Evolutionary conservation across 2,329 filamentous ascomycete genomes (phyloP).

Genomic region (Colletotrichum orbiculare): DNA sequence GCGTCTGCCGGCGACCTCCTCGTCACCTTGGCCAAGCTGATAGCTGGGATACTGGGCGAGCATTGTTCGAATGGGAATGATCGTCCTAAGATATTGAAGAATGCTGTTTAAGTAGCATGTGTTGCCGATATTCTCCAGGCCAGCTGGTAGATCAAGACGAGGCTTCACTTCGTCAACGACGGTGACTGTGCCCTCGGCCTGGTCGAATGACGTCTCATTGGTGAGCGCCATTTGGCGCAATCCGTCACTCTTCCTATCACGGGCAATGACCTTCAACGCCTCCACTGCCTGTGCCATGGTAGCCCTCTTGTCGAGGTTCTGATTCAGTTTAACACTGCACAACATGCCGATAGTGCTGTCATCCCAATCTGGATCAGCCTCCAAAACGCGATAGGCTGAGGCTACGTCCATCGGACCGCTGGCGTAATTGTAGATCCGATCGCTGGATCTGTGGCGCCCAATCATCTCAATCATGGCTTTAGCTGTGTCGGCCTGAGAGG

Average conservation of each 20-base stretch:
- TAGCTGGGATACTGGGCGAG: conserved; percentile 80
- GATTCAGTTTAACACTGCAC: conserved; percentile 32
- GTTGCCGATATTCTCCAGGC: conserved; percentile 93
- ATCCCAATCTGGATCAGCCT: conserved; percentile 20
- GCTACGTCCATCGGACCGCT: conserved; percentile 28
- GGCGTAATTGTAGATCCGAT: conserved; percentile 21
- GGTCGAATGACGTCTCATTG: no score
- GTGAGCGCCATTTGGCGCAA: neutral
- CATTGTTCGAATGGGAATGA: conserved; percentile 83
- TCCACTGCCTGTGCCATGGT: conserved; percentile 14
- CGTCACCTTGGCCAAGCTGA: conserved; percentile 74
- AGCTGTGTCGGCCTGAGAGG: conserved; percentile 37
- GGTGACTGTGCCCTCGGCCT: neutral
- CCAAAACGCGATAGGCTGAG: conserved; percentile 28
- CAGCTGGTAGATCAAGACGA: conserved; percentile 74
- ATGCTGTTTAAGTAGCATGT: conserved; percentile 98
- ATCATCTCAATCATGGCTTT: conserved; percentile 40
- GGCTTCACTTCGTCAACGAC: conserved; percentile 28
- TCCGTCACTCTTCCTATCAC: conserved; percentile 22
- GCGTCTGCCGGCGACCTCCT: conserved; percentile 72
- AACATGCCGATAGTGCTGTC: conserved; percentile 27
- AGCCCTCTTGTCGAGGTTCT: conserved; percentile 21
- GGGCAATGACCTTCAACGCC: conserved; percentile 28
- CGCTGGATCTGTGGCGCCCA: conserved; percentile 32
- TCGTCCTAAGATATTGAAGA: conserved; percentile 93